Percentiles rank a stretch among this genome's conserved stretches.
These are phyloP conservation scores for Pythium monospermum DNA, from an alignment of 352 stramenopile species.

Conservation along the genomic window DNA sequence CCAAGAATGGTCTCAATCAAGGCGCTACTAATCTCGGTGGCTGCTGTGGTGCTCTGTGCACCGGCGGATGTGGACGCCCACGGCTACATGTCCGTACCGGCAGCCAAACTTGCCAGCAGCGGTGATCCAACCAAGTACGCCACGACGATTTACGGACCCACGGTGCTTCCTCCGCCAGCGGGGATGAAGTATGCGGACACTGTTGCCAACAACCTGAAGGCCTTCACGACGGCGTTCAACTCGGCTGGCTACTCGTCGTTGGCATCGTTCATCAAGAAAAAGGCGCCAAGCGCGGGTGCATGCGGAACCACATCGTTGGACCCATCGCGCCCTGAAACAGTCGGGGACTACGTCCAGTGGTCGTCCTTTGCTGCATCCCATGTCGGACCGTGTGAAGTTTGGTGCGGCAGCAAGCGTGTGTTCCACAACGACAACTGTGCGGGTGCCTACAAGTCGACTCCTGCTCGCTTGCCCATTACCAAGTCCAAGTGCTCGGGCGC, in stretches of 20 bases:
- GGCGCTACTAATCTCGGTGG: constrained; percentile 8
- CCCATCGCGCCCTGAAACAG: not conserved
- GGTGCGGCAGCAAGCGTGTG: constrained; percentile 28
- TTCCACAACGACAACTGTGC: constrained; percentile 28
- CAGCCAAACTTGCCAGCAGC: constrained; percentile 6
- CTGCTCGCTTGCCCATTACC: constrained; percentile 23
- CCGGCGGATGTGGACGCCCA: constrained; percentile 8
- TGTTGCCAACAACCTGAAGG: constrained; percentile 19
- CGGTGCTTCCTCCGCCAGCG: constrained; percentile 26
- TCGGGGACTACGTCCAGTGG: constrained; percentile 24
- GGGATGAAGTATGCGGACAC: constrained; percentile 39
- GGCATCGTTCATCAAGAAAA: constrained; percentile 18
- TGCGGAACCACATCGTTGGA: constrained; percentile 16
- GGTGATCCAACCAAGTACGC: constrained; percentile 11
- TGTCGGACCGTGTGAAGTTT: constrained; percentile 29
- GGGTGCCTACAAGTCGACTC: constrained; percentile 13
- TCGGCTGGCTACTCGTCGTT: constrained; percentile 21
- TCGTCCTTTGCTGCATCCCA: constrained; percentile 21
- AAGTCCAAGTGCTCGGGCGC: constrained; percentile 21
- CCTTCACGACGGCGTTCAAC: constrained; percentile 26
- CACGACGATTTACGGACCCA: constrained; percentile 28
- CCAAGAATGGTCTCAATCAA: too few species aligned
- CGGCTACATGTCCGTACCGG: constrained; percentile 14
- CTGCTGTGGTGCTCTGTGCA: not conserved
- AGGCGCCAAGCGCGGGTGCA: constrained; percentile 12